These are phyloP conservation scores for Saturnispora ahearnii DNA, from an alignment of 805 yeast species.

Conservation along the genomic window DNA sequence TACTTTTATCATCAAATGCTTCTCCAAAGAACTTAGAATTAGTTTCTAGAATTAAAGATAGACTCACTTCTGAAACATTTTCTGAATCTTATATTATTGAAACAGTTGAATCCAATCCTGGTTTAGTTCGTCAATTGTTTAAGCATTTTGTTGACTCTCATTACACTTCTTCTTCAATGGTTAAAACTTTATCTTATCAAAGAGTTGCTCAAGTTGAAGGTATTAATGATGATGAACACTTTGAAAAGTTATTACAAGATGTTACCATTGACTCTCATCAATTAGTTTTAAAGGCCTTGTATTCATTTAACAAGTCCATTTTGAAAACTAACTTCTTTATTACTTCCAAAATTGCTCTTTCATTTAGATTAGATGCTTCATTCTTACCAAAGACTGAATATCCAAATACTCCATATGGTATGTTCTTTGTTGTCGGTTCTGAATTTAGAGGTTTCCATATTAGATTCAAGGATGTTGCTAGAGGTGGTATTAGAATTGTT, in stretches of 20 bases:
- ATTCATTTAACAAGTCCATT: slow-evolving; percentile 71
- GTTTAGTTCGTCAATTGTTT: slow-evolving; percentile 71
- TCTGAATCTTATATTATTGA: slow-evolving; percentile 77
- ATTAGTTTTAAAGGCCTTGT: slow-evolving; percentile 69
- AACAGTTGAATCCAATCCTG: slow-evolving; percentile 60
- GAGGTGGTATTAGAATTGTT: slow-evolving; percentile 97
- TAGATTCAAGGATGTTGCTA: slow-evolving; percentile 91
- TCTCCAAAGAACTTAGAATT: slow-evolving; percentile 66
- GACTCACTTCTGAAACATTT: slow-evolving; percentile 88
- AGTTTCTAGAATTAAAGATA: slow-evolving; percentile 69
- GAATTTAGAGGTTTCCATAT: slow-evolving; percentile 97
- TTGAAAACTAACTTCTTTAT: slow-evolving; percentile 91
- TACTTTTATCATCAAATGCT: slow-evolving; percentile 44
- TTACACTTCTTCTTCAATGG: slow-evolving; percentile 63
- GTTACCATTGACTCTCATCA: slow-evolving; percentile 76
- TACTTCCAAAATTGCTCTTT: slow-evolving; percentile 89
- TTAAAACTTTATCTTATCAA: slow-evolving; percentile 78
- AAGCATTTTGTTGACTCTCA: slow-evolving; percentile 88
- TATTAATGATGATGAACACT: slow-evolving; percentile 65
- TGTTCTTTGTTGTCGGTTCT: slow-evolving; percentile 92
- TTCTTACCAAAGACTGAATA: slow-evolving; percentile 81
- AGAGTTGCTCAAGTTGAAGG: slow-evolving; percentile 72
- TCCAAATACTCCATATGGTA: slow-evolving; percentile 88
- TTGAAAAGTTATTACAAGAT: slow-evolving; percentile 55
- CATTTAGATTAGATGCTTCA: slow-evolving; percentile 82